These are phyloP conservation scores for Dicorynia guianensis DNA, from an alignment of 306 rosid genomes.

Conservation along the genomic window DNA sequence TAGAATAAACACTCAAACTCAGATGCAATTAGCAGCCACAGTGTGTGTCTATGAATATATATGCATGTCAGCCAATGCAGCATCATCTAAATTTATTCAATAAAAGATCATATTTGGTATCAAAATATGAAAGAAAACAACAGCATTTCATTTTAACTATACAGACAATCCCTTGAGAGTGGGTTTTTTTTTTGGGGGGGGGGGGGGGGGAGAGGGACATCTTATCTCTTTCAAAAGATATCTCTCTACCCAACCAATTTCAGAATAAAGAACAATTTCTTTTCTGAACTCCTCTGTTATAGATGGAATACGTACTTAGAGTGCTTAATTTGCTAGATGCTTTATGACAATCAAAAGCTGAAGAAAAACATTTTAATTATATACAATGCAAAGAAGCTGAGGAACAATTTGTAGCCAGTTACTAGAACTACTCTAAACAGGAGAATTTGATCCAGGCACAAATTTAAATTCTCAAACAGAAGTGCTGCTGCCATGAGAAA, in stretches of 20 bases:
- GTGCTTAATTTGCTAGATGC: conserved; percentile 6
- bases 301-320: conserved; percentile 6
- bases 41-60: background rate
- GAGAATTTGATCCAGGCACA: too few species aligned
- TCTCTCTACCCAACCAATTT: conserved; percentile 17
- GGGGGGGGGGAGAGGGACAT: background rate
- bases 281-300: background rate
- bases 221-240: conserved; percentile 4
- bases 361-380: background rate
- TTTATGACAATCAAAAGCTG: conserved; percentile 3
- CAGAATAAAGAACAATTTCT: conserved; percentile 1
- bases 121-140: background rate
- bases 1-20: conserved; percentile 20
- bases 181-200: too few species aligned
- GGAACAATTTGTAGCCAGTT: too few species aligned
- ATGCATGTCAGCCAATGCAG: background rate
- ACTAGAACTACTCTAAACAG: too few species aligned
- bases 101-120: background rate
- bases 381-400: too few species aligned
- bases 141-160: too few species aligned
- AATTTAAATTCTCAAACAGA: too few species aligned
- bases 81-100: background rate
- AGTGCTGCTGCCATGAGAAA: background rate
- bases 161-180: too few species aligned
- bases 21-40: conserved; percentile 26